phyloP scores from a whole-genome alignment of 352 stramenopile genomes.

The Globisporangium rhizosaccharum region DNA sequence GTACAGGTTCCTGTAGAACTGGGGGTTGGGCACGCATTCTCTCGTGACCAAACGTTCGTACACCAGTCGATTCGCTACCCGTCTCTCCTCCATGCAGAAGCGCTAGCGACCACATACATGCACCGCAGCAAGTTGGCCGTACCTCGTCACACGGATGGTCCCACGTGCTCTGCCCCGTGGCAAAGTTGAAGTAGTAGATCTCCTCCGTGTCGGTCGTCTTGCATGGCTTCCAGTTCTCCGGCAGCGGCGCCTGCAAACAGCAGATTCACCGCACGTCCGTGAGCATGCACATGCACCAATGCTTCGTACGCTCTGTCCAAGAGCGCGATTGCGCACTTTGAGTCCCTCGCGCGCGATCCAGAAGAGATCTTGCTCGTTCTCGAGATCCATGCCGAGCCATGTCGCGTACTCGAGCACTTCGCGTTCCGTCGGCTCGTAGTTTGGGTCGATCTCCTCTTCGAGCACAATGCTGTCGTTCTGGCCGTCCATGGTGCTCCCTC shows the following conservation, averaged over 20 bases:
- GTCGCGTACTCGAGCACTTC: conserved; percentile 93
- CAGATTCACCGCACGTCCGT: background rate
- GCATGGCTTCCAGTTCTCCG: conserved; percentile 94
- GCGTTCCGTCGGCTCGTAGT: conserved; percentile 91
- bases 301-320: background rate
- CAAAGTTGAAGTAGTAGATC: conserved; percentile 97
- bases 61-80: background rate
- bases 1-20: conserved; percentile 92
- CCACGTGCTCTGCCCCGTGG: conserved; percentile 89
- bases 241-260: conserved; percentile 66
- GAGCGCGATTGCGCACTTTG: conserved; percentile 26
- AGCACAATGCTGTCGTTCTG: conserved; percentile 84
- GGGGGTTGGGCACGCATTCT: background rate
- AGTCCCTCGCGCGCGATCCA: conserved; percentile 94
- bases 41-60: background rate
- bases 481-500: conserved; percentile 31
- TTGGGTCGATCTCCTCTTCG: conserved; percentile 93
- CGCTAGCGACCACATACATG: background rate
- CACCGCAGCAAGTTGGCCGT: background rate
- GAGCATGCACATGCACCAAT: background rate
- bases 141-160: conserved; percentile 93
- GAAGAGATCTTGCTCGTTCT: conserved; percentile 88
- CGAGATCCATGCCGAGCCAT: conserved; percentile 94
- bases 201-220: conserved; percentile 94
- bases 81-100: background rate